These are phyloP conservation scores for Neocucurbitaria cava DNA, from an alignment of 2,329 filamentous ascomycete genomes.

Conservation along the genomic window DNA sequence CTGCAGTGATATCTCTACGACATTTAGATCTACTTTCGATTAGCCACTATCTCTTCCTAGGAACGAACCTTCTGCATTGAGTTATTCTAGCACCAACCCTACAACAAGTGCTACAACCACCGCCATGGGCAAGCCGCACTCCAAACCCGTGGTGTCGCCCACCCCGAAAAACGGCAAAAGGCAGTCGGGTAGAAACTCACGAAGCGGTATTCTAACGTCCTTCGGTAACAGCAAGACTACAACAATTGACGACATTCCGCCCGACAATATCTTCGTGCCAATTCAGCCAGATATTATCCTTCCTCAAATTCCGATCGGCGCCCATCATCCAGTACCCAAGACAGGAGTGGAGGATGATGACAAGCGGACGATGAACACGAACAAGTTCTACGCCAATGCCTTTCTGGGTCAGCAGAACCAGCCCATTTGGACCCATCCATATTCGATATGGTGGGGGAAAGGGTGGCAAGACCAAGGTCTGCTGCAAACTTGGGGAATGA, in stretches of 20 bases:
- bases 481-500: constrained; percentile 71
- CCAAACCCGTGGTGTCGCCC: neutral
- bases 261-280: constrained; percentile 50
- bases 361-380: constrained; percentile 66
- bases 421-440: constrained; percentile 74
- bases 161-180: constrained; percentile 2
- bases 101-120: neutral
- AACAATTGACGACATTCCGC: constrained; percentile 13
- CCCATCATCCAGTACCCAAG: constrained; percentile 51
- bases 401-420: constrained; percentile 76
- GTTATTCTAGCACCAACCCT: neutral
- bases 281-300: constrained; percentile 52
- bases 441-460: constrained; percentile 55
- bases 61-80: neutral
- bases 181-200: constrained; percentile 8
- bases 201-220: constrained; percentile 15
- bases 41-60: neutral
- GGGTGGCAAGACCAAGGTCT: constrained; percentile 60
- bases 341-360: constrained; percentile 50
- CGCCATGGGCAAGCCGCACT: constrained; percentile 16
- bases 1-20: neutral
- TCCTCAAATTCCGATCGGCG: constrained; percentile 47
- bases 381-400: constrained; percentile 76
- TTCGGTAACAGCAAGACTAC: constrained; percentile 12
- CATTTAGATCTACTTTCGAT: neutral